Evolutionary conservation across 345 rosid genomes (phyloP).

Genomic region (Arabidopsis suecica): DNA sequence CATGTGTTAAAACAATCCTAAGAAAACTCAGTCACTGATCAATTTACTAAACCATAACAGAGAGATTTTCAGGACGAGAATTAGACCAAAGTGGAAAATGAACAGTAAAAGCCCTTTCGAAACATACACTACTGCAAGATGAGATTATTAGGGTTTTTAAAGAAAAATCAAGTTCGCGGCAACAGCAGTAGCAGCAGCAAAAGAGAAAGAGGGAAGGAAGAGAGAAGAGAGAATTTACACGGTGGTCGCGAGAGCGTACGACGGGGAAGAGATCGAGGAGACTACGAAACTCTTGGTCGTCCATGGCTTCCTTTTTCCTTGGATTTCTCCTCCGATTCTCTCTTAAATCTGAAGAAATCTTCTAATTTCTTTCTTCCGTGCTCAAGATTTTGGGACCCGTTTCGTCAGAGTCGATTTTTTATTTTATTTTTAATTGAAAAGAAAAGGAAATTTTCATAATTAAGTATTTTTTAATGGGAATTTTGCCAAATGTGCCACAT

Average conservation of each 20-base stretch:
- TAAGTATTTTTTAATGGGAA: too few relatives aligned
- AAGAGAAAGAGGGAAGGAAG: background rate
- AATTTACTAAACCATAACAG: background rate
- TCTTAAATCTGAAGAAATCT: conserved; percentile 10
- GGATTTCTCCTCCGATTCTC: conserved; percentile 37
- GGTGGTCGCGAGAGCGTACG: conserved; percentile 74
- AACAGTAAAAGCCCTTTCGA: conserved; percentile 17
- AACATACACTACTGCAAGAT: background rate
- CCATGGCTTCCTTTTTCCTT: conserved; percentile 53
- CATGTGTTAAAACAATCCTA: background rate
- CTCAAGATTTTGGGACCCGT: too few relatives aligned
- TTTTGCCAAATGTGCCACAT: too few relatives aligned
- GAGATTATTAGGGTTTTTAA: conserved; percentile 23
- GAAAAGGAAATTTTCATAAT: too few relatives aligned
- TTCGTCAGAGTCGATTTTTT: too few relatives aligned
- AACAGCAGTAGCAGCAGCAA: conserved; percentile 1
- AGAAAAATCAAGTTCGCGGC: background rate
- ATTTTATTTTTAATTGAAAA: too few relatives aligned
- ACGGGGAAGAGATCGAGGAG: conserved; percentile 80
- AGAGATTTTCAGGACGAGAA: conserved; percentile 1
- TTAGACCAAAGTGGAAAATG: background rate
- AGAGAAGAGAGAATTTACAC: conserved; percentile 41
- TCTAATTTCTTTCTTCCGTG: background rate
- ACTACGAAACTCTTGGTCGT: conserved; percentile 79
- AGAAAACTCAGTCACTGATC: conserved; percentile 7